Base-by-base conservation (phyloP, 2,329 filamentous ascomycete species). In the Aspergillus ruber region DNA sequence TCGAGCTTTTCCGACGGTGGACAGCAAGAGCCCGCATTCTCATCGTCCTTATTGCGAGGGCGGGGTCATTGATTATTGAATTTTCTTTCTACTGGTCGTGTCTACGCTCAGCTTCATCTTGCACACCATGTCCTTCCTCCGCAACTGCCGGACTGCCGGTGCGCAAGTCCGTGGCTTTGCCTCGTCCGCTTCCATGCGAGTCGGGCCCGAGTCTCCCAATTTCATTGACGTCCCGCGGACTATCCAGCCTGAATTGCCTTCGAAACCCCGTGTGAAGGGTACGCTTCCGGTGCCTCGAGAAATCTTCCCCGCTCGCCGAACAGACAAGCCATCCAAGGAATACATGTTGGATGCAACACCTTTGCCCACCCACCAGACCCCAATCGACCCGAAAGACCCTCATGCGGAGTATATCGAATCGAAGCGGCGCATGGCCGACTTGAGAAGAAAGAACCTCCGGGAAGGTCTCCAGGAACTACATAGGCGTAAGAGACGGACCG, bases 161-260 rank as follows among this genome's bases (percentile, higher is more conserved):
- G 55, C 62, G 61, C 67, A 71, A 52, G 57, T 62, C 60, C 69
- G 69, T 48, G 61, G 66, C 46, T 71, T 72, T 57, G 56, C 66
- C 42, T 65, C 66, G 23, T 65, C 68, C 10, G 50, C 67, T 48
- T 58, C 48, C 41, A 60, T 62, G 49, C 61, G 66, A 56, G 63
- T 70, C 46, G 67, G 67, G 23, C 91, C 93, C 43, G 88, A 96
- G 66, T 95, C 90, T 32, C 91, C 93, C 42, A 80, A 81, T 55
- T 97, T 86, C 74, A 86, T 97, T 71, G 83, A 88, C 56, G 76
- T 96, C 47, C 91, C 90, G 42, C 77, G 78, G 56, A 80, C 86
- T 43, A 79, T 82, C n/a, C 89, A 95, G 66, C 82, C 84, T 44
- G 77, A 80, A n/a, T 68, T 72, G 38, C 69, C 73, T 3, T 61